These are phyloP conservation scores for Carex cristatella DNA, from an alignment of 176 grass and related monocot genomes.

Conservation along the genomic window DNA sequence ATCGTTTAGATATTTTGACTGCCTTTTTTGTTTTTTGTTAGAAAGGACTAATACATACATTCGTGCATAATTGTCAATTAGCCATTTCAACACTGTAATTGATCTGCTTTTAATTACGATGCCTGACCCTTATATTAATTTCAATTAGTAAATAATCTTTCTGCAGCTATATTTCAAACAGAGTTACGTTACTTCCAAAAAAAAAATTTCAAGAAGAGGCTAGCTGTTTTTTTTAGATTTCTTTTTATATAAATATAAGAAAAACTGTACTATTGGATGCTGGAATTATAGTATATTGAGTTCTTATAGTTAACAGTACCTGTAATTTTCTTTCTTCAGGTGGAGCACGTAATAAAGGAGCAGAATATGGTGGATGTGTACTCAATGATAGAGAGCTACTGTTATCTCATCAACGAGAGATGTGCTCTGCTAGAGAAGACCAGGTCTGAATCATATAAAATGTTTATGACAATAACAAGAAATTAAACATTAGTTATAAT, in stretches of 20 bases:
- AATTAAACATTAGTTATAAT: neutral
- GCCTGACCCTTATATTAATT: neutral
- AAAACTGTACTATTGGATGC: neutral
- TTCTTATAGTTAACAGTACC: neutral
- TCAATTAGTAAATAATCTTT: neutral
- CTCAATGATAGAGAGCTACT: slow-evolving; percentile 53
- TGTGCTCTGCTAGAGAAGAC: slow-evolving; percentile 39
- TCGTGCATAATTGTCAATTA: neutral
- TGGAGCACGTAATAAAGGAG: slow-evolving; percentile 74
- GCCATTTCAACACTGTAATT: neutral
- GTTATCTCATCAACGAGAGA: slow-evolving; percentile 49
- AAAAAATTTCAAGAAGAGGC: neutral
- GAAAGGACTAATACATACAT: neutral
- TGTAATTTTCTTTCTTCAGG: slow-evolving; percentile 20
- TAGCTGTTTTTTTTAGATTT: neutral
- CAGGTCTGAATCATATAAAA: slow-evolving; percentile 18
- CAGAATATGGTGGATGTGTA: slow-evolving; percentile 63
- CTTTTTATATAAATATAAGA: neutral
- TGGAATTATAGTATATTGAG: neutral
- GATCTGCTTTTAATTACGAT: neutral
- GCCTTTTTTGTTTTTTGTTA: neutral
- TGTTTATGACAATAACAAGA: neutral
- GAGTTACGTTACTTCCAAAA: neutral
- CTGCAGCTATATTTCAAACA: neutral
- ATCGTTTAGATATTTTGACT: too few species aligned